Conservation (phyloP, 805 yeast genomes). For the Candida parachauliodes region DNA sequence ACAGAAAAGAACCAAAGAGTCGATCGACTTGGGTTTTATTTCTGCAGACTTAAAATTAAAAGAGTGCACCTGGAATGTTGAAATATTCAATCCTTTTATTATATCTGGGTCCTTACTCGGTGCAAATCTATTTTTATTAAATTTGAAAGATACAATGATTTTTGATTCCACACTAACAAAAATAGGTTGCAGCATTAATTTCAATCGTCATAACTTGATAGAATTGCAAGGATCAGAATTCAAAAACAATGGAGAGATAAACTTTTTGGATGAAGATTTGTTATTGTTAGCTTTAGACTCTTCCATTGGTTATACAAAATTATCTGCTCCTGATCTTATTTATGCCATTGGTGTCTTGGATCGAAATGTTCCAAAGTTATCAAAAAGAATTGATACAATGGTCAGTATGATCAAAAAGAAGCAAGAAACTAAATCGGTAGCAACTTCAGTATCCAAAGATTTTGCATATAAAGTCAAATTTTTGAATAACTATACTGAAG, state of each 20-base stretch:
- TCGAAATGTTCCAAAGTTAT: slow-evolving; percentile 1
- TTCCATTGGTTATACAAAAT: slow-evolving; percentile 10
- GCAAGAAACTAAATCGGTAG: neutral
- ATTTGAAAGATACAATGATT: slow-evolving; percentile 1
- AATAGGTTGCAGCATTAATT: slow-evolving; percentile 7
- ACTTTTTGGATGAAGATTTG: neutral
- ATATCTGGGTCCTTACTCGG: slow-evolving; percentile 8
- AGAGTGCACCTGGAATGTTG: slow-evolving; percentile 5
- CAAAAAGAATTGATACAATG: slow-evolving; percentile 5
- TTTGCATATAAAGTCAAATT: slow-evolving; percentile 22
- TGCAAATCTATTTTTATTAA: neutral
- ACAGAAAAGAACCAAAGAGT: neutral
- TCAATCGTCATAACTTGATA: slow-evolving; percentile 7
- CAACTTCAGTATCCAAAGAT: neutral
- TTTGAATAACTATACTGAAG: slow-evolving; percentile 32
- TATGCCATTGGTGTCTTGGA: slow-evolving; percentile 5
- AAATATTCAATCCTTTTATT: slow-evolving; percentile 9
- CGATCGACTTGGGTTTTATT: neutral
- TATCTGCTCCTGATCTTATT: slow-evolving; percentile 10
- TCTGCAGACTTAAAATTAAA: slow-evolving; percentile 4
- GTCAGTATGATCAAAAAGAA: neutral
- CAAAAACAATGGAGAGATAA: slow-evolving; percentile 4
- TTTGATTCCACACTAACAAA: slow-evolving; percentile 1
- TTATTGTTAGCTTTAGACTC: slow-evolving; percentile 3
- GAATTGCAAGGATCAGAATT: slow-evolving; percentile 12